These are phyloP conservation scores for Cercospora beticola DNA, from an alignment of 2,329 filamentous ascomycete species.

Conservation along the genomic window DNA sequence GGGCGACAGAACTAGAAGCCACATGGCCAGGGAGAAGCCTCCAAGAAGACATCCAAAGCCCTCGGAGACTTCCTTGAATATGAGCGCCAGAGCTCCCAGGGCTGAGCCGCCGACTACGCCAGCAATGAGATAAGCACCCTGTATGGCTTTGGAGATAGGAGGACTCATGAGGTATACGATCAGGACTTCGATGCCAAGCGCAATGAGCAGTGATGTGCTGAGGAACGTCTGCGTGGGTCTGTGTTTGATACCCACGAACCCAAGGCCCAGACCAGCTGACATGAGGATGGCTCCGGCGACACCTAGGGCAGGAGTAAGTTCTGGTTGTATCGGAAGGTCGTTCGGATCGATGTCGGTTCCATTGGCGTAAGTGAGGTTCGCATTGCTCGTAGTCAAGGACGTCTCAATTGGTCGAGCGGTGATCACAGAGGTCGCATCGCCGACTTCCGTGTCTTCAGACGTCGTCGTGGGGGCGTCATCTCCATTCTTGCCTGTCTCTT, in stretches of 20 bases:
- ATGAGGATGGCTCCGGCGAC: conserved; percentile 77
- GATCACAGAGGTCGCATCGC: conserved; percentile 19
- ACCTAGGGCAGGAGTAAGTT: conserved; percentile 76
- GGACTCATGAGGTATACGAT: conserved; percentile 86
- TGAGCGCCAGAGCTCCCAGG: conserved; percentile 69
- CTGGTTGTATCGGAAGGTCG: conserved; percentile 67
- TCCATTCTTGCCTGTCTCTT: conserved; percentile 3
- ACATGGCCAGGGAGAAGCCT: conserved; percentile 85
- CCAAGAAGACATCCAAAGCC: conserved; percentile 85
- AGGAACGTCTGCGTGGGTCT: conserved; percentile 74
- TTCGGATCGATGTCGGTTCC: conserved; percentile 4
- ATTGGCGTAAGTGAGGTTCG: conserved; percentile 12
- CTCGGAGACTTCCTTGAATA: conserved; percentile 82
- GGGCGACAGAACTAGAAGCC: conserved; percentile 74
- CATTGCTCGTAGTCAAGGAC: neutral
- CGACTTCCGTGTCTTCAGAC: neutral
- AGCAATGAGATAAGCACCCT: conserved; percentile 85
- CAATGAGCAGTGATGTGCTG: conserved; percentile 70
- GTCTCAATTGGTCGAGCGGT: conserved; percentile 16
- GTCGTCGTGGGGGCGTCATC: conserved; percentile 1
- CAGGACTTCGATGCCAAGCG: conserved; percentile 72
- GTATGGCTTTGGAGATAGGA: conserved; percentile 70
- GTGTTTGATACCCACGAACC: conserved; percentile 79
- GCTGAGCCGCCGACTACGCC: conserved; percentile 69
- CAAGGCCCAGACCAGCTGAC: conserved; percentile 66